A percentile compares a stretch with the other conserved stretches of the same genome.
phyloP scores from a whole-genome alignment of 192 early-diverging fungal genomes.

The Phycomyces blakesleeanus region DNA sequence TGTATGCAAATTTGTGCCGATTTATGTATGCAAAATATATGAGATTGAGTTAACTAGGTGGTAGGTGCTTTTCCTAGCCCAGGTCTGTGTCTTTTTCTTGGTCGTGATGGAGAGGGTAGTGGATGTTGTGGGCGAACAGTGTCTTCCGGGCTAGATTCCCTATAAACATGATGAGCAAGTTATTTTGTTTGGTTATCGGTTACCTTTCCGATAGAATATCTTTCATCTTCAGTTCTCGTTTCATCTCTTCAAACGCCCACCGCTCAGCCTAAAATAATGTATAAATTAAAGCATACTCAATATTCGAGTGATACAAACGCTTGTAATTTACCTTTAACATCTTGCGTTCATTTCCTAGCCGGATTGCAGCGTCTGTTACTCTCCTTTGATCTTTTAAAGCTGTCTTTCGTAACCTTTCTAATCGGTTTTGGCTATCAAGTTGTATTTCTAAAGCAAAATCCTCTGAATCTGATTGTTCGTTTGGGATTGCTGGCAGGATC shows the following conservation, averaged over 20 bases:
- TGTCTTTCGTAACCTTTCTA: constrained; percentile 42
- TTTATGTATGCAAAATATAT: not conserved
- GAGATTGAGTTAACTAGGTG: not conserved
- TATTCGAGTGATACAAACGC: too few species aligned
- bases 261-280: constrained; percentile 16
- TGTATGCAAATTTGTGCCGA: not conserved
- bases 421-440: constrained; percentile 39
- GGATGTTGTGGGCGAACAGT: not conserved
- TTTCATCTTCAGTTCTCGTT: constrained; percentile 3
- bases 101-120: not conserved
- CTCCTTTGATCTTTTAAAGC: constrained; percentile 60
- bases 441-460: constrained; percentile 31
- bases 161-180: not conserved
- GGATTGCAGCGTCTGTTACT: constrained; percentile 69
- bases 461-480: constrained; percentile 16
- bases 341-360: constrained; percentile 64
- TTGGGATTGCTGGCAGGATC: constrained; percentile 31
- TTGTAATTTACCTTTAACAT: constrained; percentile 27
- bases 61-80: constrained; percentile 14
- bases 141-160: not conserved
- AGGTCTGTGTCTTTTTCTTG: constrained; percentile 4
- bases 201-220: constrained; percentile 3
- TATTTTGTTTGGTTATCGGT: not conserved
- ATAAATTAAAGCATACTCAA: too few species aligned
- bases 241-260: constrained; percentile 30